Base-by-base conservation (phyloP, 352 stramenopile species). In the Pythium phragmitis region DNA sequence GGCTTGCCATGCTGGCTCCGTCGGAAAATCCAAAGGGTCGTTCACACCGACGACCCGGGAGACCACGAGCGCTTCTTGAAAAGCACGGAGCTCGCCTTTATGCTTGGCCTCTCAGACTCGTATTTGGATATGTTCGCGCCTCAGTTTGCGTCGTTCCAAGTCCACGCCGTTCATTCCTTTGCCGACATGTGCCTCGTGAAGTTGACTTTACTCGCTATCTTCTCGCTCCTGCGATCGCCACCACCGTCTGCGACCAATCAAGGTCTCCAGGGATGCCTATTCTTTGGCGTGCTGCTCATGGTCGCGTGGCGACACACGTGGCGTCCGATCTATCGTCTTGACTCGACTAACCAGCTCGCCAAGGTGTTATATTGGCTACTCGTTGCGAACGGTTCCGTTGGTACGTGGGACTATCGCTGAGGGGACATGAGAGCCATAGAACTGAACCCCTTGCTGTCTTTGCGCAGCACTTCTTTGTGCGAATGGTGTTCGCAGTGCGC, bases 121-220 rank as follows among this genome's bases (percentile, higher is more conserved):
- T 89, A 88, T 53, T 7, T 88, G 26, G 78, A 87, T 52, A 58
- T 89, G n/a, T 76, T 80, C 43, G 72, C 87, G 62, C 75, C 79
- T 16, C 68, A 76, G 41, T 77, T 80, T 58, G 68, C 75, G 3
- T 89, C 82, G 30, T 88, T 78, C 37, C 59, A 36, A 9, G 73
- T 70, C 42, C 54, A 74, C 7, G 76, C 71, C 0, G 64, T 75
- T 30, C 47, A 57, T 14, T 52, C 67, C 11, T 69, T 79, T 5
- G 70, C 86, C 0, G 62, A 82, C 4, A 47, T 68, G 55, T 91
- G 78, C 36, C 5, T 70, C 4, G 21, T 79, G 33, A 91, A 91
- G 65, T 46, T 89, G 28, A 9, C 47, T 9, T 46, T 91, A n/a
- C 59, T 91, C 48, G 17, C 78, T 8, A 33, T 73, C 2, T 89